phyloP scores from a whole-genome alignment of 345 rosid genomes.

The Populus nigra region DNA sequence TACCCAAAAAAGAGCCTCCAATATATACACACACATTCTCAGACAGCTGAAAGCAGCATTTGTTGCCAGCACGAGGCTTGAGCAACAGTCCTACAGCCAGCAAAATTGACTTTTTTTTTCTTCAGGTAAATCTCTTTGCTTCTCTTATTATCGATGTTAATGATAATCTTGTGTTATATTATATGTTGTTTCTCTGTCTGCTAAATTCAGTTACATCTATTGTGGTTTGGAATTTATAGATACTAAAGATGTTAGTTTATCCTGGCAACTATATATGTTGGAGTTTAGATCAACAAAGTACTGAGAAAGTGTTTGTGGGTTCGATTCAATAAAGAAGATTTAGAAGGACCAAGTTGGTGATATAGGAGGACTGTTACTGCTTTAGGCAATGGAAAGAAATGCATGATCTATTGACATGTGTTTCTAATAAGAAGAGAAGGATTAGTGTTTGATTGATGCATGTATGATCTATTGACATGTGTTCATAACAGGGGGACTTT shows the following conservation, averaged over 20 bases:
- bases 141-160: background rate
- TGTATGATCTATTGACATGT: too few relatives aligned
- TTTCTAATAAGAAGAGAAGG: too few relatives aligned
- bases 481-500: background rate
- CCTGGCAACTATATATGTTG: background rate
- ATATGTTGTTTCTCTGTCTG: background rate
- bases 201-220: background rate
- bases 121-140: background rate
- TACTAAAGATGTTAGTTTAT: background rate
- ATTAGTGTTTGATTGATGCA: too few relatives aligned
- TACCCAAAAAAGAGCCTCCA: too few relatives aligned
- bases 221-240: background rate
- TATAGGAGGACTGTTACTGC: too few relatives aligned
- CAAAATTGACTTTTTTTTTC: background rate
- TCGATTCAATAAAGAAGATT: too few relatives aligned
- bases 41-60: background rate
- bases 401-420: too few relatives aligned
- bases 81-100: background rate
- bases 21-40: background rate
- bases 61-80: background rate
- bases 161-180: background rate
- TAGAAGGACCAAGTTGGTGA: too few relatives aligned
- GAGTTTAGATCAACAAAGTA: background rate
- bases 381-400: too few relatives aligned
- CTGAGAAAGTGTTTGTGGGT: background rate